phyloP scores from a whole-genome alignment of 768 basidiomycete genomes.

The Phylloporus sp. region DNA sequence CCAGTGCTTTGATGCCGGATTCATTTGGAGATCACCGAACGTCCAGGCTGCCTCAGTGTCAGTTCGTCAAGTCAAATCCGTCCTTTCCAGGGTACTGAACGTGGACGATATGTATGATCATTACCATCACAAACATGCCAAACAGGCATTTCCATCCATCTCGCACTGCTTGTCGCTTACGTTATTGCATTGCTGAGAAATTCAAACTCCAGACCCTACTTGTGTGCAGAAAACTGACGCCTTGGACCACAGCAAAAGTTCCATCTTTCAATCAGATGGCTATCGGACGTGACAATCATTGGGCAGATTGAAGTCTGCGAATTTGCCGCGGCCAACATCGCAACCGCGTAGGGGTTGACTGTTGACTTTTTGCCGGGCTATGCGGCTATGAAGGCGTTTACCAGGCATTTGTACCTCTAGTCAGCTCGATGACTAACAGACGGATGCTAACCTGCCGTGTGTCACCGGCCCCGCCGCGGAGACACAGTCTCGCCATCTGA shows the following conservation, averaged over 20 bases:
- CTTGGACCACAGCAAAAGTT: no score
- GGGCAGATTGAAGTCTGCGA: neutral
- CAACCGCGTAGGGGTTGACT: neutral
- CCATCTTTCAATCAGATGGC: neutral
- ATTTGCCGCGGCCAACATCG: neutral
- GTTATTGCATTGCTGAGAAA: no score
- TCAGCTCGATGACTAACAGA: slow-evolving; percentile 7
- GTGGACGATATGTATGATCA: neutral
- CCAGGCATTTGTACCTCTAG: slow-evolving; percentile 3
- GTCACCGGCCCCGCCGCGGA: slow-evolving; percentile 12
- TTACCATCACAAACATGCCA: neutral
- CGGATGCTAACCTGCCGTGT: slow-evolving; percentile 2
- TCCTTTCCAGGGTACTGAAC: neutral
- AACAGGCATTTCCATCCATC: neutral
- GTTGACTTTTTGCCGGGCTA: slow-evolving; percentile 3
- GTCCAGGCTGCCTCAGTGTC: neutral
- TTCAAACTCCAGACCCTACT: no score
- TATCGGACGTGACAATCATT: neutral
- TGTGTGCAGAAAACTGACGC: no score
- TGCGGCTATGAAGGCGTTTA: neutral
- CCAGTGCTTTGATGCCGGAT: neutral
- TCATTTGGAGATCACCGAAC: slow-evolving; percentile 1
- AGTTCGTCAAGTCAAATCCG: neutral
- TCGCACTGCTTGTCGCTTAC: no score
- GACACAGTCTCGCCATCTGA: slow-evolving; percentile 6